Evolutionary conservation across 371 early-diverging fungal species (phyloP), one percentile per base, ranked within the genome.

Genomic region (Nematocida homosporus): DNA sequence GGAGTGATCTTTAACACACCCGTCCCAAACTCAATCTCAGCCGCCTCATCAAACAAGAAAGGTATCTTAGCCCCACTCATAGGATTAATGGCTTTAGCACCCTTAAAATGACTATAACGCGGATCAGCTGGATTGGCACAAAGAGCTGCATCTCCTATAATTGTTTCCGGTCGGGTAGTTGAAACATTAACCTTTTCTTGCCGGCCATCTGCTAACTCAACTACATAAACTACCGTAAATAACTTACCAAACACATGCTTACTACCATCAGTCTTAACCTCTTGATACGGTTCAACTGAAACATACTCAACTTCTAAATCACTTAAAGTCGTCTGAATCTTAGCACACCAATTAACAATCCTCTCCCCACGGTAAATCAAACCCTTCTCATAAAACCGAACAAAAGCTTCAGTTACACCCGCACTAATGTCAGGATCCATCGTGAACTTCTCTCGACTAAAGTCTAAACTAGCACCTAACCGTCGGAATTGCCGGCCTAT

Each of bases 1-100:
- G 93, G 95, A 0, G 99, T 97, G 69, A 99, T 93, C 87, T 99
- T 99, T 79, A 99, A 93, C 67, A 94, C 93, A 84, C 99, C 99
- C 34, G 95, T 95, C 85, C 97, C 97, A 82, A 95, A 94, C 4
- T 87, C 88, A 87, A 90, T 89, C 76, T 96, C 96, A 54, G 92
- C 95, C 60, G 88, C 88, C 77, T 89, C 88, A 78, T 92, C 92
- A 81, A 92, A 91, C 41, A 92, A 86, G 68, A 96, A 92, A 42
- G 92, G 91, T 72, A 97, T 89, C 77, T 88, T 87, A 56, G 92
- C 89, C 44, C 87, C 87, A 53, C 91, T 86, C 86, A 99, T 90
- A 35, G 99, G 99, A 85, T 99, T 98, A 27, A 89, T 86, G 16
- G 89, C 95, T 2, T 53, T 38, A 8, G 34, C 38, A 25, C 41